These are phyloP conservation scores for Malus hybrid DNA, from an alignment of 331 rosid species.

Conservation along the genomic window DNA sequence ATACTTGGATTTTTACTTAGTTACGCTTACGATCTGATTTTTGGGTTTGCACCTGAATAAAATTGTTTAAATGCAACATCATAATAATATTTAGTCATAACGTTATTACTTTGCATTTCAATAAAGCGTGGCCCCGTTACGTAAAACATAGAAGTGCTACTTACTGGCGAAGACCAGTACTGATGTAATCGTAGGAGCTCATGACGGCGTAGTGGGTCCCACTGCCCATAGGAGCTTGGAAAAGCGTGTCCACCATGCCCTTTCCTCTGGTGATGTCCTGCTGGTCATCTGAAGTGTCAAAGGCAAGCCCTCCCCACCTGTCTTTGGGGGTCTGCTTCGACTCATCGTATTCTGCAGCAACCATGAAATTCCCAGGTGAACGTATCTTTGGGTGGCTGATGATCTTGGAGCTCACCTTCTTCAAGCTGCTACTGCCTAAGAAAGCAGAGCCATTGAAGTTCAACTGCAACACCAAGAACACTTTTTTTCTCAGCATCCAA, in stretches of 20 bases:
- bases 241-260: constrained; percentile 69
- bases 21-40: background rate
- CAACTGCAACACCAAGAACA: constrained; percentile 32
- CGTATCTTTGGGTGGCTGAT: constrained; percentile 10
- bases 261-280: constrained; percentile 88
- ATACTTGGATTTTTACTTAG: too few species aligned
- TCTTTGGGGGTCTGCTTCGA: constrained; percentile 57
- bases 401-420: constrained; percentile 8
- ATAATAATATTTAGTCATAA: too few species aligned
- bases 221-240: constrained; percentile 58
- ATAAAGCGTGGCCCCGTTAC: background rate
- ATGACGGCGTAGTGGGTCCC: constrained; percentile 80
- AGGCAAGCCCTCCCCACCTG: constrained; percentile 75
- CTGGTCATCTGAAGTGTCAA: constrained; percentile 75
- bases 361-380: constrained; percentile 34
- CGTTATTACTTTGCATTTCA: background rate
- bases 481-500: background rate
- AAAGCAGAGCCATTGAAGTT: constrained; percentile 44
- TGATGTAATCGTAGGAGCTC: constrained; percentile 72
- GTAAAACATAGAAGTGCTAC: background rate
- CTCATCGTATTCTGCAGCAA: constrained; percentile 48
- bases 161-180: constrained; percentile 76
- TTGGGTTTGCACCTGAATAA: too few species aligned
- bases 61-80: too few species aligned
- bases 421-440: constrained; percentile 34